Conservation (phyloP, 768 basidiomycete species). For the Gymnopilus dilepis region DNA sequence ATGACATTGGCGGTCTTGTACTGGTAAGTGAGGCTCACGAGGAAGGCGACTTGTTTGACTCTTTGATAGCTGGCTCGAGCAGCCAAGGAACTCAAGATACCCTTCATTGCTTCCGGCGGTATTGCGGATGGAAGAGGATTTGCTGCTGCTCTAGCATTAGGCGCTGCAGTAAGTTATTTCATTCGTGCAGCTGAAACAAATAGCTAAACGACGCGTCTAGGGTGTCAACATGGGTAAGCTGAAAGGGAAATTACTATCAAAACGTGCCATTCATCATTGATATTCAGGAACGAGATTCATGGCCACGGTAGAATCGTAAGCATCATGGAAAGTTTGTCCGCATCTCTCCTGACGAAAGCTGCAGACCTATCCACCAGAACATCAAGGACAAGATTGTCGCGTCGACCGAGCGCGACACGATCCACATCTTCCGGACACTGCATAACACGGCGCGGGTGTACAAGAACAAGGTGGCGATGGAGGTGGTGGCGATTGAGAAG, state of each 20-base stretch:
- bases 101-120: conserved; percentile 92
- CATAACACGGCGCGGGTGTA: conserved; percentile 85
- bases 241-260: background rate
- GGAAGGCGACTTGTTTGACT: background rate
- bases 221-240: conserved; percentile 81
- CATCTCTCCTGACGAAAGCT: background rate
- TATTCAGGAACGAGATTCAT: conserved; percentile 78
- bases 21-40: conserved; percentile 51
- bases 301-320: conserved; percentile 84
- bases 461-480: conserved; percentile 82
- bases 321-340: background rate
- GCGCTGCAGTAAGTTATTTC: conserved; percentile 65
- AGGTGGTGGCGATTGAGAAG: conserved; percentile 86
- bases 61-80: conserved; percentile 77
- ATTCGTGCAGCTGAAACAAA: background rate
- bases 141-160: conserved; percentile 80
- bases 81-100: conserved; percentile 79
- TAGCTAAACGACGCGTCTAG: conserved; percentile 38
- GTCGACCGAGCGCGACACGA: conserved; percentile 81
- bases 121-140: conserved; percentile 87
- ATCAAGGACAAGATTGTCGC: conserved; percentile 91
- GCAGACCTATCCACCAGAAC: conserved; percentile 82
- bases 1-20: conserved; percentile 88
- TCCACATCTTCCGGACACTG: conserved; percentile 90
- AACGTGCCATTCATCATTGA: conserved; percentile 16